phyloP scores from a whole-genome alignment of 2,329 filamentous ascomycete genomes.

The Cladosporium sp. region DNA sequence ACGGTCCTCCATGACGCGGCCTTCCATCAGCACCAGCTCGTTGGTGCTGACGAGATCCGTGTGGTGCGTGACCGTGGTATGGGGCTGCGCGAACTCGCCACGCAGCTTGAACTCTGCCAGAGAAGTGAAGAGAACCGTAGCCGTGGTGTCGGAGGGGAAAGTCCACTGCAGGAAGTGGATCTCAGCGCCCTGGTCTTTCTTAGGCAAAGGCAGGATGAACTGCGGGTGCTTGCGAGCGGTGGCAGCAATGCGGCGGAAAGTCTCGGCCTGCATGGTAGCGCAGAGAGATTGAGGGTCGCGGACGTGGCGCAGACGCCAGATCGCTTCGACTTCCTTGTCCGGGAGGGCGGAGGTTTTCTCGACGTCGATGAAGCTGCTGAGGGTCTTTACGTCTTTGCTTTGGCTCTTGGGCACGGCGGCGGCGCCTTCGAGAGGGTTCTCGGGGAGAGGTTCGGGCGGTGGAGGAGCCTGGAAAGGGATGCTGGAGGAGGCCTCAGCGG shows the following conservation, averaged over 20 bases:
- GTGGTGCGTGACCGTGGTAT: slow-evolving; percentile 92
- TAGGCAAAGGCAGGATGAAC: slow-evolving; percentile 85
- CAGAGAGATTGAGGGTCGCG: slow-evolving; percentile 69
- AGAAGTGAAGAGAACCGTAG: slow-evolving; percentile 79
- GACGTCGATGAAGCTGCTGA: slow-evolving; percentile 70
- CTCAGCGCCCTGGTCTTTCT: slow-evolving; percentile 65
- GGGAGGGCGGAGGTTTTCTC: slow-evolving; percentile 70
- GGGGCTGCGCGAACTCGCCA: slow-evolving; percentile 83
- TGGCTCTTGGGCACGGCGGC: slow-evolving; percentile 31
- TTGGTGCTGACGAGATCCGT: slow-evolving; percentile 69
- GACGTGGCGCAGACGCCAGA: slow-evolving; percentile 89
- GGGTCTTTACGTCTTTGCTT: slow-evolving; percentile 54
- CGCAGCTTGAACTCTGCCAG: slow-evolving; percentile 88
- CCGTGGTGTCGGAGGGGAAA: slow-evolving; percentile 63
- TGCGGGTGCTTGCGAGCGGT: slow-evolving; percentile 73
- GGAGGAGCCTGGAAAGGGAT: slow-evolving; percentile 34
- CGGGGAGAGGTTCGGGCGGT: slow-evolving; percentile 29
- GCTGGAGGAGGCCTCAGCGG: slow-evolving; percentile 20
- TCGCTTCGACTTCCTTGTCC: slow-evolving; percentile 72
- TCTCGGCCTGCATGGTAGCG: slow-evolving; percentile 68
- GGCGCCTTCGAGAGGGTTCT: slow-evolving; percentile 23
- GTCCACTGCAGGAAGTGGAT: slow-evolving; percentile 97
- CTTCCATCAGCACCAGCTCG: slow-evolving; percentile 80
- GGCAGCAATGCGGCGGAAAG: slow-evolving; percentile 67
- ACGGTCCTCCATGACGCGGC: slow-evolving; percentile 67